Evolutionary conservation across 768 basidiomycete genomes (phyloP), one percentile per base, ranked within the genome.

Genomic region (Suillus fuscotomentosus): DNA sequence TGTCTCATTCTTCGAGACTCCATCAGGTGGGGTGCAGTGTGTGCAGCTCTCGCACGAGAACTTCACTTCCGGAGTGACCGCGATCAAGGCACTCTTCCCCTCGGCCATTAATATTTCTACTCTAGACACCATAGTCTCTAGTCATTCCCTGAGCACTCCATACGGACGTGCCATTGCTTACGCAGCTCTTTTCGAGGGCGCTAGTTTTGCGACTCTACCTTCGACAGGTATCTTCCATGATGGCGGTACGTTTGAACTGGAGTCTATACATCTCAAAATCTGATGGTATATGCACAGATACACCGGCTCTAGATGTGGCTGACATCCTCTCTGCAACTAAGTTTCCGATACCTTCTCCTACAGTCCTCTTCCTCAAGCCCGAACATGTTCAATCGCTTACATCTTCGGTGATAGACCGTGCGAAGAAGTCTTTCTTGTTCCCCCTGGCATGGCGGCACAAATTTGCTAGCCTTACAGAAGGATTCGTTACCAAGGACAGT

Each of bases 61-160:
- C 67, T 72, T 97, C 64, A 96, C 94, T 3, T 92, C 95, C 4
- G 95, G 93, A 41, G 89, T 95, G n/a, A 87, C 93, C 0, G 91
- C 90, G 3, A 79, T 87, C 27, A 88, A 91, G 42, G 85, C 88
- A 5, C 73, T 95, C 24, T 86, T 97, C 68, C 94, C 95, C 3
- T 79, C 87, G 11, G 84, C 90, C 27, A 86, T 87, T 69, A 79
- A 86, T 14, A 69, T 94, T 48, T 86, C 90, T 5, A 77, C 88
- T 7, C 75, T 90, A 60, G 95, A 97, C 74, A 91, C 89, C 8
- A 78, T 98, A 41, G 82, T 90, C 13, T 95, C 92, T 31, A 84
- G 85, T 3, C 86, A 92, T 71, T 81, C 89, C 2, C 72, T 97
- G 61, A 85, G 87, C 63, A 88, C 88, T 1, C 86, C 94, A 0